Evolutionary conservation across 192 early-diverging fungal genomes (phyloP).

Genomic region (Podila epicladia): DNA sequence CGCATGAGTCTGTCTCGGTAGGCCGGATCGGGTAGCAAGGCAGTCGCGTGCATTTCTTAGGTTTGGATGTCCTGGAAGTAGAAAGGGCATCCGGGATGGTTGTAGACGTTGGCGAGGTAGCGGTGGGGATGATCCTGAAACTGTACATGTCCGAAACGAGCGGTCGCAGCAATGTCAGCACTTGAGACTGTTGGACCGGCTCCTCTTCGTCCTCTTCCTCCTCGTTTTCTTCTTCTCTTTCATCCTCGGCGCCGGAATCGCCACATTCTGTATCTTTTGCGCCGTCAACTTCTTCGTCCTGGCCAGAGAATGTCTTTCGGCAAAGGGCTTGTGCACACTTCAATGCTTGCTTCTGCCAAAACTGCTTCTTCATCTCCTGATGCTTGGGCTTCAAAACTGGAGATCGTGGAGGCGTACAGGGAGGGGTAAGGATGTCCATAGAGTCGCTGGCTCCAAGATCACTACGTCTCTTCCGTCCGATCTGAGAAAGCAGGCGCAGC

Average conservation of each 20-base stretch:
- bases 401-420: constrained; percentile 40
- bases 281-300: not conserved
- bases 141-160: constrained; percentile 50
- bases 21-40: constrained; percentile 41
- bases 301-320: not conserved
- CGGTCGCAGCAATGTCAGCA: constrained; percentile 32
- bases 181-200: constrained; percentile 20
- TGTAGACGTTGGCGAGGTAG: not conserved
- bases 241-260: not conserved
- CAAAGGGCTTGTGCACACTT: constrained; percentile 1
- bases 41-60: constrained; percentile 35
- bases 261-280: not conserved
- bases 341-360: constrained; percentile 15
- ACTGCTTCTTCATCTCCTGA: not conserved
- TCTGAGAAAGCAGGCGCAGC: not conserved
- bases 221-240: not conserved
- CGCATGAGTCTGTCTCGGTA: not conserved
- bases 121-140: constrained; percentile 34
- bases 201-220: constrained; percentile 21
- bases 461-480: constrained; percentile 1
- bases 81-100: not conserved
- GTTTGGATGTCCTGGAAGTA: constrained; percentile 2
- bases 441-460: not conserved
- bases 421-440: constrained; percentile 35
- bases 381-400: constrained; percentile 20